Percentiles rank a stretch among this genome's conserved stretches.
Conservation (phyloP, 352 stramenopile genomes). For the Phytophthora uliginosa region DNA sequence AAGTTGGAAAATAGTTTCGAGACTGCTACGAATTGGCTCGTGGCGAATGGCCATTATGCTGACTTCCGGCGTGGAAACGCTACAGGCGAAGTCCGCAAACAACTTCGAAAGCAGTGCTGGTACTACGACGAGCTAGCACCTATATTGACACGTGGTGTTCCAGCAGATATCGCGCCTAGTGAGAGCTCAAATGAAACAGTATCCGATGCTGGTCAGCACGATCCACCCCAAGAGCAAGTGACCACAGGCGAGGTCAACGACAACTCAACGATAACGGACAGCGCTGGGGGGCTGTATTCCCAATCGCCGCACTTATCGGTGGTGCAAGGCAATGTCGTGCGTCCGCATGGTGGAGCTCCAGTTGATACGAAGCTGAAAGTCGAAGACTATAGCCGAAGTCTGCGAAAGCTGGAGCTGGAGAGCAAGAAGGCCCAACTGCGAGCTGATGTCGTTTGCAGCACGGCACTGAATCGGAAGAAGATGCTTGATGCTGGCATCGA, state of each 20-base stretch:
- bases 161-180: not conserved
- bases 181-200: not conserved
- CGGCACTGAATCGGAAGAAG: constrained; percentile 49
- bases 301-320: not conserved
- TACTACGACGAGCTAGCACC: constrained; percentile 14
- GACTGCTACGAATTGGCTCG: constrained; percentile 9
- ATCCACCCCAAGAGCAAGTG: not conserved
- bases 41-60: not conserved
- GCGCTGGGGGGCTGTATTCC: not conserved
- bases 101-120: constrained; percentile 4
- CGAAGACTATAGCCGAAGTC: not conserved
- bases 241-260: no score
- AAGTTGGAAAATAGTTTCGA: not conserved
- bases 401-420: constrained; percentile 42
- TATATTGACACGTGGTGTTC: not conserved
- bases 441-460: constrained; percentile 34
- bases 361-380: not conserved
- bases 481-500: constrained; percentile 48
- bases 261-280: not conserved
- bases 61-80: not conserved
- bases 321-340: not conserved
- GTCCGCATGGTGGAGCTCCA: not conserved
- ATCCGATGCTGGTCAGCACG: not conserved
- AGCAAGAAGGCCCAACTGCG: constrained; percentile 41
- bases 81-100: not conserved